phyloP scores from a whole-genome alignment of 2,329 filamentous ascomycete genomes.

The Orbilia ellipsospora region DNA sequence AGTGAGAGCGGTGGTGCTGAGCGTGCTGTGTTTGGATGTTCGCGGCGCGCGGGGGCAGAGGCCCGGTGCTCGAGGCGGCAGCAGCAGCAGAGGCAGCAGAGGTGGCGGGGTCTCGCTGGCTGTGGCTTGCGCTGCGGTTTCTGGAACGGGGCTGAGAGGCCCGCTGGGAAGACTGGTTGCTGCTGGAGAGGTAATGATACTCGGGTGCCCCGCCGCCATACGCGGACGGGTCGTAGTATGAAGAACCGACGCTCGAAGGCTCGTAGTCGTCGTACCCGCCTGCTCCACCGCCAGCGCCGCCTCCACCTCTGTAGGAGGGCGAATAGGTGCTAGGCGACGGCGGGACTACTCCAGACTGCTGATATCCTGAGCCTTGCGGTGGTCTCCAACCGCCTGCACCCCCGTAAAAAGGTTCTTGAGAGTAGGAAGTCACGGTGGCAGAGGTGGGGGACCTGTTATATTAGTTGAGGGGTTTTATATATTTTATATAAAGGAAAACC shows the following conservation, averaged over 20 bases:
- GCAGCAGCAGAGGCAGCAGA: conserved; percentile 4
- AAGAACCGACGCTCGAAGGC: conserved; percentile 54
- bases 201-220: conserved; percentile 52
- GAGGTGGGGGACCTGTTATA: conserved; percentile 29
- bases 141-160: conserved; percentile 51
- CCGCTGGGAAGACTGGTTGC: conserved; percentile 49
- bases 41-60: conserved; percentile 35
- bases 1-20: conserved; percentile 44
- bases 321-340: conserved; percentile 54
- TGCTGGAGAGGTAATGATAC: conserved; percentile 54
- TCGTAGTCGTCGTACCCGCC: conserved; percentile 54
- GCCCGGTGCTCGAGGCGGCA: conserved; percentile 4
- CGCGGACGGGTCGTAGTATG: conserved; percentile 53
- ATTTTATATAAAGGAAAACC: background rate
- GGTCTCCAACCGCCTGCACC: conserved; percentile 51
- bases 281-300: conserved; percentile 43
- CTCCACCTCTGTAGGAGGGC: conserved; percentile 52
- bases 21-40: conserved; percentile 52
- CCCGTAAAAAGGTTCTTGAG: conserved; percentile 54
- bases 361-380: conserved; percentile 49
- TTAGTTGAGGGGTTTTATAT: conserved; percentile 52
- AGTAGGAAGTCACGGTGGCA: conserved; percentile 54
- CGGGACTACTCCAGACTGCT: conserved; percentile 50
- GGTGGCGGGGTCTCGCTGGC: conserved; percentile 30
- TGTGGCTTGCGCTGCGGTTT: conserved; percentile 46